Conservation (phyloP, 257 asterid genomes). For the Solanum rostratum region DNA sequence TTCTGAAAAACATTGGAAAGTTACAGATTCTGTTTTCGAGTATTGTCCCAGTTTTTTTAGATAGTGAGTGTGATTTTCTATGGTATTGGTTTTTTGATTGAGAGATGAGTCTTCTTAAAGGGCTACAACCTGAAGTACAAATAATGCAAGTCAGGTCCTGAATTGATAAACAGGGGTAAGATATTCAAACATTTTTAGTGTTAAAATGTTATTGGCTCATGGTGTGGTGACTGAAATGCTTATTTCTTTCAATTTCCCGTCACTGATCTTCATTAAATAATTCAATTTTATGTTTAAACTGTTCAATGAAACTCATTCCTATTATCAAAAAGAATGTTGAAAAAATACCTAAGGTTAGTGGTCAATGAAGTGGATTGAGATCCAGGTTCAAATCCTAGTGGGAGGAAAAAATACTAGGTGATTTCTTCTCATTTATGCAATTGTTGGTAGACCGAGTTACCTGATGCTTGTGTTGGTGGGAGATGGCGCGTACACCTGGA, state of each 20-base stretch:
- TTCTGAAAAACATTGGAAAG: neutral
- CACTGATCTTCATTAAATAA: neutral
- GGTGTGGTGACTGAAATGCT: neutral
- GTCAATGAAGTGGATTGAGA: neutral
- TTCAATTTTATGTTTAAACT: neutral
- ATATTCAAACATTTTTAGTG: neutral
- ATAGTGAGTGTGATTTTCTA: neutral
- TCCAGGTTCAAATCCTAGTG: neutral
- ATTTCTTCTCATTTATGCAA: neutral
- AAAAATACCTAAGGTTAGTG: neutral
- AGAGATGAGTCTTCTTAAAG: neutral
- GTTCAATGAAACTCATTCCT: neutral
- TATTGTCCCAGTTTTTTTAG: neutral
- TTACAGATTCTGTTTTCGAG: neutral
- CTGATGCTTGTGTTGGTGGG: neutral
- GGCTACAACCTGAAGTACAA: neutral
- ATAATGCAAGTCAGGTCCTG: neutral
- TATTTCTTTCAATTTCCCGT: neutral
- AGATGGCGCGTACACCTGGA: neutral
- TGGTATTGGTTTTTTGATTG: neutral
- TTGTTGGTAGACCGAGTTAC: neutral
- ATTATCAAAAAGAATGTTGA: neutral
- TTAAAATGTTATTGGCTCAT: neutral
- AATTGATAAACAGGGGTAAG: neutral
- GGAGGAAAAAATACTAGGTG: neutral